Evolutionary conservation across 495 filamentous ascomycete genomes (phyloP).

Genomic region (Entonaema liquescens): DNA sequence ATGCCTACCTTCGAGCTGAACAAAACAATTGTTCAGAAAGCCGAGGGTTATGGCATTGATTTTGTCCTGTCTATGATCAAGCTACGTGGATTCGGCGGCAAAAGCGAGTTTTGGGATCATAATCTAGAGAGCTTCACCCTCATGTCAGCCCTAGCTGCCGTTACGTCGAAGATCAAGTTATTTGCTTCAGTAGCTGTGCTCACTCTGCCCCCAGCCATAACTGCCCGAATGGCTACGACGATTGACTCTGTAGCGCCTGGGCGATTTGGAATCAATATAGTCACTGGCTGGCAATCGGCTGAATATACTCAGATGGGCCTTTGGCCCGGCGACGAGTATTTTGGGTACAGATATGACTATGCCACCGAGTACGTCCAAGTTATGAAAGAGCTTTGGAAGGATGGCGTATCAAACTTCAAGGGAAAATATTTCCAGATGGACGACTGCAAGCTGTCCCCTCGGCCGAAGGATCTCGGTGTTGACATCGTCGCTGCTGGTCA

Average conservation of each 20-base stretch:
- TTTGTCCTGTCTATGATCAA: conserved; percentile 50
- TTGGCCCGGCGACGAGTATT: conserved; percentile 49
- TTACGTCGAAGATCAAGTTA: conserved; percentile 60
- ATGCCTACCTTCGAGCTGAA: conserved; percentile 48
- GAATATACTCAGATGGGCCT: conserved; percentile 49
- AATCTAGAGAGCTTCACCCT: conserved; percentile 56
- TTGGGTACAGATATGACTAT: conserved; percentile 50
- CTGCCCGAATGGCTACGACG: conserved; percentile 45
- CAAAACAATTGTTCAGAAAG: conserved; percentile 46
- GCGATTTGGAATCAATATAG: conserved; percentile 47
- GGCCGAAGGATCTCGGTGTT: conserved; percentile 37
- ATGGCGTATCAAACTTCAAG: conserved; percentile 47
- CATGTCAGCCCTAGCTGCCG: conserved; percentile 57
- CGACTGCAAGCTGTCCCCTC: conserved; percentile 47
- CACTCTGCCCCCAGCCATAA: conserved; percentile 42
- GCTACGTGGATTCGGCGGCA: conserved; percentile 47
- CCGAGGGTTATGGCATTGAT: conserved; percentile 46
- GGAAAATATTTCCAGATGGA: conserved; percentile 48
- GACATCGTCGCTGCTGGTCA: conserved; percentile 43
- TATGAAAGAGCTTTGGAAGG: conserved; percentile 47
- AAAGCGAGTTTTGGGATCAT: conserved; percentile 49
- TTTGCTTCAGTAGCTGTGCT: conserved; percentile 47
- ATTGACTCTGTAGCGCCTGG: conserved; percentile 49
- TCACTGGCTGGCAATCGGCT: conserved; percentile 48
- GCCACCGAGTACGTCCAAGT: conserved; percentile 49